Evolutionary conservation across 2,329 filamentous ascomycete genomes (phyloP).

Genomic region (Alternaria sp.): DNA sequence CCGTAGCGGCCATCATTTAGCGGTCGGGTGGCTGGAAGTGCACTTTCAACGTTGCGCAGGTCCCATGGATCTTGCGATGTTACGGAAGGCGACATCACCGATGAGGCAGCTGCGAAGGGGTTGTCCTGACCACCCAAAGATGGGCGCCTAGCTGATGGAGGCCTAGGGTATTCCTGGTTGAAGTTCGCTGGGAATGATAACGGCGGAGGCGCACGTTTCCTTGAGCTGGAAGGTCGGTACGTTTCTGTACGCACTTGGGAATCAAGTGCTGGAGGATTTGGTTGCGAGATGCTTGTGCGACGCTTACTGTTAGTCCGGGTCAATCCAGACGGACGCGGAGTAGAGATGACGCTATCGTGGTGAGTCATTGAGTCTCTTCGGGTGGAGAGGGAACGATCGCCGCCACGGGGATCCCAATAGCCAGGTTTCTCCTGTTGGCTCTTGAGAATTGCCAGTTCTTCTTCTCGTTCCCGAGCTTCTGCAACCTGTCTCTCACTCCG

Average conservation of each 20-base stretch:
- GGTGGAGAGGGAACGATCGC: constrained; percentile 17
- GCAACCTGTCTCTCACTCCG: constrained; percentile 32
- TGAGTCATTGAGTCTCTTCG: constrained; percentile 33
- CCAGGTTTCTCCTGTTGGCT: constrained; percentile 34
- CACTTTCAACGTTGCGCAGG: constrained; percentile 27
- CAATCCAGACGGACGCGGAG: constrained; percentile 24
- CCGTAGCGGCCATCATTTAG: constrained; percentile 20
- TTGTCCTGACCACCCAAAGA: constrained; percentile 30
- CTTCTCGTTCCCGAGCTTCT: constrained; percentile 40
- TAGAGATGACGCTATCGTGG: constrained; percentile 32
- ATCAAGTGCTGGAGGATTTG: constrained; percentile 28
- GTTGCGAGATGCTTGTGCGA: constrained; percentile 37
- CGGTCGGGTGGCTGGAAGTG: constrained; percentile 29
- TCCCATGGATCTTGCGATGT: constrained; percentile 40
- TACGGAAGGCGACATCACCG: constrained; percentile 5
- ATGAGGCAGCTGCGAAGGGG: constrained; percentile 31
- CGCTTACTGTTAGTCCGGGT: constrained; percentile 31
- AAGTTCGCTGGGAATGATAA: constrained; percentile 31
- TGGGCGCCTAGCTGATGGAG: constrained; percentile 34
- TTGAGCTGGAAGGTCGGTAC: constrained; percentile 29
- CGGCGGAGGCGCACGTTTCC: constrained; percentile 29
- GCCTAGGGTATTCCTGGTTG: constrained; percentile 24
- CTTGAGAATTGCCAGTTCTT: constrained; percentile 27
- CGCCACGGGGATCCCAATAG: constrained; percentile 40
- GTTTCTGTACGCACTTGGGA: constrained; percentile 22